Evolutionary conservation across 2,329 filamentous ascomycete genomes (phyloP).

Genomic region (Lecanoromycetidae sp.): DNA sequence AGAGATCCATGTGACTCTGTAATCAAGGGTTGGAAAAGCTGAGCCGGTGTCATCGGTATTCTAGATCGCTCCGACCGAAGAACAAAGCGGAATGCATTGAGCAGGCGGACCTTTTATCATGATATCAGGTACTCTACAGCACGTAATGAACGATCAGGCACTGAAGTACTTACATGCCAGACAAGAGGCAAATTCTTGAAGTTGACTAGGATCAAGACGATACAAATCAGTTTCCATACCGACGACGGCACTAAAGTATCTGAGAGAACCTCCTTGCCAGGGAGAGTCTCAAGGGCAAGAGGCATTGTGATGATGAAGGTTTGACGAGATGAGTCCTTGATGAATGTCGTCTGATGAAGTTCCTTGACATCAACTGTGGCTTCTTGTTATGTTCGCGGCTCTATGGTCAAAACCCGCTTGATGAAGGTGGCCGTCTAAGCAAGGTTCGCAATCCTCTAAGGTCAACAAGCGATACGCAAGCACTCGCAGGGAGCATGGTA

Average conservation of each 20-base stretch:
- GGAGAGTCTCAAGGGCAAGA: slow-evolving; percentile 10
- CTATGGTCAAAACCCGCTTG: too few species aligned
- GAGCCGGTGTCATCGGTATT: slow-evolving; percentile 25
- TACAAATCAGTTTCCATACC: slow-evolving; percentile 26
- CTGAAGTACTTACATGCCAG: slow-evolving; percentile 28
- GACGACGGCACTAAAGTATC: slow-evolving; percentile 10
- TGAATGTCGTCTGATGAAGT: background rate
- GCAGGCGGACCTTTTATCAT: slow-evolving; percentile 6
- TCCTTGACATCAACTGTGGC: too few species aligned
- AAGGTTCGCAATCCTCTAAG: too few species aligned
- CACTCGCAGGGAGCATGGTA: too few species aligned
- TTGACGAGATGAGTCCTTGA: background rate
- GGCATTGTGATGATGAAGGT: slow-evolving; percentile 1
- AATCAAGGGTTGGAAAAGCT: slow-evolving; percentile 61
- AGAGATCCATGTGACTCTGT: slow-evolving; percentile 54
- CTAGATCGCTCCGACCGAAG: slow-evolving; percentile 12
- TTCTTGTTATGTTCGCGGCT: too few species aligned
- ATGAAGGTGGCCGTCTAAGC: too few species aligned
- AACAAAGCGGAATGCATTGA: slow-evolving; percentile 17
- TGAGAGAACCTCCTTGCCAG: slow-evolving; percentile 10
- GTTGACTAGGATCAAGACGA: slow-evolving; percentile 27
- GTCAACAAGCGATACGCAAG: too few species aligned
- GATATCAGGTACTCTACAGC: background rate
- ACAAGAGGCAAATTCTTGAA: slow-evolving; percentile 28
- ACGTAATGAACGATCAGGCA: too few species aligned